Evolutionary conservation across 139 green algal genomes (phyloP), one percentile per base, ranked within the genome.

Genomic region (Picochlorum sp.): DNA sequence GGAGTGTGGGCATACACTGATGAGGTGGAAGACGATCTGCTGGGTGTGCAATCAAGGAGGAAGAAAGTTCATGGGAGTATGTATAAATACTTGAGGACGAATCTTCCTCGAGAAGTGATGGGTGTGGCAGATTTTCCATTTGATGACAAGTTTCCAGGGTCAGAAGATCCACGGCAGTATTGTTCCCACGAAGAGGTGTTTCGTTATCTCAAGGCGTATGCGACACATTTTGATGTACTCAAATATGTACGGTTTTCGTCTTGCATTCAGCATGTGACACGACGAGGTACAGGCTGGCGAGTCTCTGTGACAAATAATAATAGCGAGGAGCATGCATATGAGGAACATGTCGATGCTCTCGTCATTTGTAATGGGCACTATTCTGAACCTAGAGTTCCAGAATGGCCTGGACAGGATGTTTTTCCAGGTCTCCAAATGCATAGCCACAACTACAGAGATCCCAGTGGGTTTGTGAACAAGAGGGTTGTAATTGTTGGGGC

Each of bases 71-170:
- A 83, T 69, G 68, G 63, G 66, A 77, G 62, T 65, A 87, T 90
- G 83, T 92, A 90, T 62, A 20, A 23, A 0, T 14, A 49, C 5
- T 69, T 93, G 41, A 73, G 86, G 30, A 93, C 86, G 23, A 93
- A 93, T 66, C 58, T 93, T 31, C 86, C 86, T 4, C 69, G 86
- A 0, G 77, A 92, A 49, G 57, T 90, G 10, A 93, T 93, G 86
- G 69, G 63, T 6, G 91, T 78, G 63, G 15, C n/a, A 4, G 76
- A 86, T 45, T 85, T 92, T 45, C 78, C 83, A 8, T 89, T 93
- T 21, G 45, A 69, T 34, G 49, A 54, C 1, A 30, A 49, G 2
- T 73, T 70, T 30, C 65, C 21, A 10, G 66, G 68, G 15, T 67
- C 65, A 4, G n/a, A 24, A 5, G 81, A 84, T 54, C 9, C 44